Evolutionary conservation across 257 asterid genomes (phyloP), one percentile per base, ranked within the genome.

Genomic region (Rauvolfia tetraphylla): DNA sequence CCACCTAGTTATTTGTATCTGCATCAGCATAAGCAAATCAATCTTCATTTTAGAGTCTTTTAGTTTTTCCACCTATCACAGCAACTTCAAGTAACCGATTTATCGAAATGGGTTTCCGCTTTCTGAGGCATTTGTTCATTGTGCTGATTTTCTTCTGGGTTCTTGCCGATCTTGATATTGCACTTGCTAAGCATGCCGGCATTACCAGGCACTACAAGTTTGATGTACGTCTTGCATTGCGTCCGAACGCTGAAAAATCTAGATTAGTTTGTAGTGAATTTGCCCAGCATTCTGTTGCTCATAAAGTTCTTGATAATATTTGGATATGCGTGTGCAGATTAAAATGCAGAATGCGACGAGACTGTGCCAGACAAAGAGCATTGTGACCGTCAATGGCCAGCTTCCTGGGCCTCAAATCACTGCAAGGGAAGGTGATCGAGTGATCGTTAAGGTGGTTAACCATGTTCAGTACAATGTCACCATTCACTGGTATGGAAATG

Each of bases 341-440:
- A 81, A 84, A 81, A 87, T 88, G 91, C 79, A 87, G 71, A 88
- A 59, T 9, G 86, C 85, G 74, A 88, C 87, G 17, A 85, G 90
- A 41, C 77, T 90, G 61, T 90, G 96, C 79, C 87, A 85, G 73
- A 80, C 86, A 20, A 90, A 87, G 85, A 90, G 79, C 71, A 88
- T 90, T 46, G 89, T 87, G 46, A 87, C 96, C 0, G 96, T 90
- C 1, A 90, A 88, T 38, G 93, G 93, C 46, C 86, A 85, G 62
- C 81, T 88, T 81, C 96, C 91, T 23, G 96, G 93, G 72, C 93
- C 96, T 34, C 77, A 86, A 44, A 83, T 90, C 76, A 81, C 83
- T 14, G 93, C 91, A 57, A 84, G 91, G 74, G 93, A 90, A 85
- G 96, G 96, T 42, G 96, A 90, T 76, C 82, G 85, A 34, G 83